Evolutionary conservation across 164 flowering plant genomes (phyloP).

Genomic region (Aristolochia californica): DNA sequence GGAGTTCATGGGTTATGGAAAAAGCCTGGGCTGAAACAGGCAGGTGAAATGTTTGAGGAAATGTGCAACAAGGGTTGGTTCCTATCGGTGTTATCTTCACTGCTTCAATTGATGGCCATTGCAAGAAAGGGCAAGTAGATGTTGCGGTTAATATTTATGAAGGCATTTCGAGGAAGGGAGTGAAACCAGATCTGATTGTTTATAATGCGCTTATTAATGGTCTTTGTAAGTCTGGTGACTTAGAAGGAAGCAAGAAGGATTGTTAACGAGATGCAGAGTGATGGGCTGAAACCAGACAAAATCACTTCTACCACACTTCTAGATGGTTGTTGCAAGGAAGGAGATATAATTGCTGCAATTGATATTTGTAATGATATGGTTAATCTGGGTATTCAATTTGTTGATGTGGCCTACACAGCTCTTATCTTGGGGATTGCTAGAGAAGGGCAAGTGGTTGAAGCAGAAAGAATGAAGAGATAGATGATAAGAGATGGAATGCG

Average conservation of each 20-base stretch:
- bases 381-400: constrained; percentile 43
- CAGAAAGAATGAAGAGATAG: constrained; percentile 49
- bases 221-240: constrained; percentile 53
- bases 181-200: constrained; percentile 51
- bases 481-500: constrained; percentile 42
- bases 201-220: constrained; percentile 60
- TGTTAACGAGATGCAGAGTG: constrained; percentile 36
- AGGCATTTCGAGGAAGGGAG: constrained; percentile 37
- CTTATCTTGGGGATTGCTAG: constrained; percentile 54
- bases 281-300: constrained; percentile 55
- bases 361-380: constrained; percentile 40
- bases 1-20: constrained; percentile 48
- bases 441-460: constrained; percentile 42
- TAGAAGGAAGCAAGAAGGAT: constrained; percentile 40
- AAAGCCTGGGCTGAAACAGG: constrained; percentile 41
- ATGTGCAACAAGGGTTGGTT: constrained; percentile 42
- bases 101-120: constrained; percentile 59
- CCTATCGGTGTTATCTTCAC: constrained; percentile 62
- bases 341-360: constrained; percentile 52
- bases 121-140: constrained; percentile 39
- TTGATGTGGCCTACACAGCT: constrained; percentile 61
- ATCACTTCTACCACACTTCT: constrained; percentile 66
- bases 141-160: constrained; percentile 42
- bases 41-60: constrained; percentile 39
- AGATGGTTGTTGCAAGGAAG: constrained; percentile 70